These are phyloP conservation scores for Acanthamoeba sp. DNA, from an alignment of 208 protist species.

Conservation along the genomic window DNA sequence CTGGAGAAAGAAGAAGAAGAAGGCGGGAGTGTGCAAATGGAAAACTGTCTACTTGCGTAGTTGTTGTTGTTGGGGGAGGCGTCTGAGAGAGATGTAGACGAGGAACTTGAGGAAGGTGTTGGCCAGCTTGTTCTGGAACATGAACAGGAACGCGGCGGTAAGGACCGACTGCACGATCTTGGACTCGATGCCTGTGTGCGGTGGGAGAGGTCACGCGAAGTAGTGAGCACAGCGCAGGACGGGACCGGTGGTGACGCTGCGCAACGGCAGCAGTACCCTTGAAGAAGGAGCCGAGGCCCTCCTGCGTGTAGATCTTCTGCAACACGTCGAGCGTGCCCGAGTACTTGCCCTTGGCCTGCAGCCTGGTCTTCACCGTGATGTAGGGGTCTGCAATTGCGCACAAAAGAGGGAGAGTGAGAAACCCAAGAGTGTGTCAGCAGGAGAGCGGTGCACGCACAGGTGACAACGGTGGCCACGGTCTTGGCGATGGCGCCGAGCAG, in stretches of 20 bases:
- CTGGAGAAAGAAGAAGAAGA: too few species aligned
- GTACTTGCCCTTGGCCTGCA: conserved; percentile 73
- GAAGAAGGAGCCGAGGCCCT: conserved; percentile 61
- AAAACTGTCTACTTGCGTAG: conserved; percentile 36
- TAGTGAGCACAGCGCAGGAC: too few species aligned
- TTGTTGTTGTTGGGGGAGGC: neutral
- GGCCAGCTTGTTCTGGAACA: conserved; percentile 66
- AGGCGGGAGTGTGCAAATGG: too few species aligned
- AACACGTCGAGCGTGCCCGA: conserved; percentile 61
- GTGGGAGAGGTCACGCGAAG: too few species aligned
- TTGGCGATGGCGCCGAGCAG: conserved; percentile 71
- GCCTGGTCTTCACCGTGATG: conserved; percentile 73
- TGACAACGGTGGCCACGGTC: conserved; percentile 73
- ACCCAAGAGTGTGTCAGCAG: neutral
- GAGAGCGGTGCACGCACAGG: neutral
- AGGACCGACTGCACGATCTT: conserved; percentile 74
- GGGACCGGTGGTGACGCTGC: too few species aligned
- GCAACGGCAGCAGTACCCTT: conserved; percentile 44
- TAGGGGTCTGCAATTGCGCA: conserved; percentile 35
- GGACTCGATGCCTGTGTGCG: conserved; percentile 44
- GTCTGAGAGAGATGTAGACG: conserved; percentile 53
- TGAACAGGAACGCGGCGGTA: conserved; percentile 68
- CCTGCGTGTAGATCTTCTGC: conserved; percentile 67
- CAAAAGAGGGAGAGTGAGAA: neutral
- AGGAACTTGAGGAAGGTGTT: conserved; percentile 58